Evolutionary conservation across 495 filamentous ascomycete genomes (phyloP), one percentile per base, ranked within the genome.

Genomic region (Letharia lupina): DNA sequence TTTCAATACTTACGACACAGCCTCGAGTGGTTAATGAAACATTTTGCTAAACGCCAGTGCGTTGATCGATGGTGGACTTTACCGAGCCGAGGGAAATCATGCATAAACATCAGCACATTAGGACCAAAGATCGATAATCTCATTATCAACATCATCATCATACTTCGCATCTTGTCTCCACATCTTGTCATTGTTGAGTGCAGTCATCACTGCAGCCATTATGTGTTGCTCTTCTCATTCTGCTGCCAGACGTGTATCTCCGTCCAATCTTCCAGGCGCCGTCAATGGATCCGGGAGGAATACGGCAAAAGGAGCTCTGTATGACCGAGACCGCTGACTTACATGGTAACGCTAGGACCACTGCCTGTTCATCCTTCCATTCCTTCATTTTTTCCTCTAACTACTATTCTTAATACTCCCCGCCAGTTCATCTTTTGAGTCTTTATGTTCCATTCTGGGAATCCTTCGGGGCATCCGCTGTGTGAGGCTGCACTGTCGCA

Each of bases 1-100:
- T 54, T 40, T 63, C 61, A 37, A 50, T 28, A 16, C 16, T 41
- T 54, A 39, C 45, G 0, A 35, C 31, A 56, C 44, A 63, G 45
- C 61, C 50, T 63, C 47, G 47, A 63, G 61, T 35, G 35, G 28
- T 63, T 35, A 1, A 41, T 3, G 31, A 42, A 52, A 63, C 37
- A n/a, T 41, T n/a, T 31, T n/a, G 39, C 13, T 47, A 63, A 39
- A 47, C 42, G 37, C 37, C 31, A 41, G 35, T 54, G 33, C 33
- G 33, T 7, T 39, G 35, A 50, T 52, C 8, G 9, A 37, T 20
- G 33, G 31, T 62, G 18, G 16, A 50, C 9, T 52, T 50, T n/a
- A 52, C 33, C 37, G 31, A 56, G 28, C 52, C 52, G 31, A 35
- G 48, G 12, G 23, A 9, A 35, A 35, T 56, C 28, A 13, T 47